phyloP scores from a whole-genome alignment of 257 asterid species.

The Solanum chmielewskii region DNA sequence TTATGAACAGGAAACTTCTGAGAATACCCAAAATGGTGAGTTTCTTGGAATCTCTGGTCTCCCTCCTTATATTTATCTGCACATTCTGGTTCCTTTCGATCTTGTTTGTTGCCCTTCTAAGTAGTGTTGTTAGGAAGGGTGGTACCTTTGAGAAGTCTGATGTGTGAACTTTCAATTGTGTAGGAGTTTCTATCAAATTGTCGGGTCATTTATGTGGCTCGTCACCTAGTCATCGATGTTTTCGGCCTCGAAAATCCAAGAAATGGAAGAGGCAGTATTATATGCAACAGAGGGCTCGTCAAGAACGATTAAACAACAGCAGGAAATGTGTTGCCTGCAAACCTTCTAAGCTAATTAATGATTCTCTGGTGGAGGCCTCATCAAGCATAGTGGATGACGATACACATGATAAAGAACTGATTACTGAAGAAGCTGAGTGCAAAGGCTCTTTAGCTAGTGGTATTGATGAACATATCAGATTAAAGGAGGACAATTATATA shows the following conservation, averaged over 20 bases:
- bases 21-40: constrained; percentile 21
- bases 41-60: background rate
- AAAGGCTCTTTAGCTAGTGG: background rate
- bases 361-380: constrained; percentile 16
- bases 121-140: background rate
- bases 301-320: constrained; percentile 49
- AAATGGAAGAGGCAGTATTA: constrained; percentile 69
- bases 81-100: background rate
- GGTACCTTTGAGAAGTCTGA: background rate
- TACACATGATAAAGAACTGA: constrained; percentile 21
- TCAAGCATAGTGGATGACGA: constrained; percentile 24
- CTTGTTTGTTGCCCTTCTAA: background rate
- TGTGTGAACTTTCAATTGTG: constrained; percentile 2
- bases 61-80: background rate
- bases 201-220: constrained; percentile 33
- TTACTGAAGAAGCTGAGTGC: constrained; percentile 18
- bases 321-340: constrained; percentile 51
- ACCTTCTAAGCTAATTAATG: constrained; percentile 22
- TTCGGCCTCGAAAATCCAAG: constrained; percentile 54
- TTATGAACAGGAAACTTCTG: constrained; percentile 22
- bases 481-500: constrained; percentile 9
- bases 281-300: constrained; percentile 62
- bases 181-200: constrained; percentile 39
- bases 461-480: constrained; percentile 14
- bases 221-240: constrained; percentile 43